Evolutionary conservation across 805 yeast species (phyloP), one percentile per base, ranked within the genome.

Genomic region (Scheffersomyces spartinae): DNA sequence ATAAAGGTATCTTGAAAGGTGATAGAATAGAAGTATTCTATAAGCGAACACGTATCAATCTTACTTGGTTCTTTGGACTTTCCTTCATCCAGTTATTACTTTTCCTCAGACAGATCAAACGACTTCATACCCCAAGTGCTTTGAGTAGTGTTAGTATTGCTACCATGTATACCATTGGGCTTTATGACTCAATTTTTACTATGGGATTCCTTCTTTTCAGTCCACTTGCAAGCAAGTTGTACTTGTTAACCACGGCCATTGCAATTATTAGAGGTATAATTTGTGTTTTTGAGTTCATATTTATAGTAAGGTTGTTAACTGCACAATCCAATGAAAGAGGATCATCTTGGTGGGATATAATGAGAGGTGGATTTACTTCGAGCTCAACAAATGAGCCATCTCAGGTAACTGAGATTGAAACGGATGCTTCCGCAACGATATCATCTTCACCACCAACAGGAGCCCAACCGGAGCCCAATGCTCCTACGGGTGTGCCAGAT

Each of bases 71-170:
- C 11, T 32, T 55, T 6, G 71, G 71, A 0, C 49, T 70, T 9
- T 31, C 62, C 2, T 32, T 72, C 5, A 7, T 39, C 0, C 84
- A 82, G 42, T 62, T 78, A 3, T 52, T 65, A 35, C 42, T 80
- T 6, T 52, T 77, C 22, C 55, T 81, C 26, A 52, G 69, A 26
- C 95, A 85, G 45, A 77, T 82, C 71, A 70, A 74, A 29, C 52
- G 59, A 17, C 67, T 81, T 3, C 71, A 66, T 36, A 81, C 95
- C 0, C 95, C 95, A 1, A 82, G 94, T 0, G 73, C 79, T 4
- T 64, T 81, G 16, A 73, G 86, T 4, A 67, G 76, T 26, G 65
- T 86, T 6, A 76, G 93, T 6, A 37, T 40, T 13, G 33, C 37
- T 5, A 41, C 61, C 2, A 71, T 80, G 26, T 73, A 71, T 61